These are phyloP conservation scores for Jasminum sambac DNA, from an alignment of 257 asterid genomes.

Conservation along the genomic window DNA sequence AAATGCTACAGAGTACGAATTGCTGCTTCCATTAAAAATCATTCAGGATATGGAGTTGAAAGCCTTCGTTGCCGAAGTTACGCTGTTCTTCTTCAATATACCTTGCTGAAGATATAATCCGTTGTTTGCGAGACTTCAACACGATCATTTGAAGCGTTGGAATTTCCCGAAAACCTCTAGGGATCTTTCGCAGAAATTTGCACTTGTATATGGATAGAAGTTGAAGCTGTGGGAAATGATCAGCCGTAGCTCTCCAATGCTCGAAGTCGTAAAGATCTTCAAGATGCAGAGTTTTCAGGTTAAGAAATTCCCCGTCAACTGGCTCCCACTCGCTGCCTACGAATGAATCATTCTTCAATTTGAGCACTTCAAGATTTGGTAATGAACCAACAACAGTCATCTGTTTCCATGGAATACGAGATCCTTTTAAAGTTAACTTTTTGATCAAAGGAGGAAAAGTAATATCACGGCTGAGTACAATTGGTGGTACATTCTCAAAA, in stretches of 20 bases:
- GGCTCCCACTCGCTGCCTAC: too few species aligned
- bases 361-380: constrained; percentile 10
- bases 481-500: too few species aligned
- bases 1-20: too few species aligned
- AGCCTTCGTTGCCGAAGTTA: neutral
- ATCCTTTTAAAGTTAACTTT: neutral
- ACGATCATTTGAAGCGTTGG: neutral
- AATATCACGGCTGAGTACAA: neutral
- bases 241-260: too few species aligned
- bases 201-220: too few species aligned
- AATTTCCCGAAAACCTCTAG: neutral
- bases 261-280: too few species aligned
- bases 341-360: neutral
- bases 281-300: too few species aligned
- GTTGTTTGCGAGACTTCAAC: neutral
- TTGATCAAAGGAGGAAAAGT: constrained; percentile 5
- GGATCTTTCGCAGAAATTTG: neutral
- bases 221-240: too few species aligned
- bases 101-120: neutral
- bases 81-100: neutral
- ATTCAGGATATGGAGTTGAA: too few species aligned
- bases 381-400: neutral
- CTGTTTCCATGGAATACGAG: neutral
- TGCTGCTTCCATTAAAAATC: too few species aligned
- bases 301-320: too few species aligned